These are phyloP conservation scores for Diplosphaera chodatii DNA, from an alignment of 139 green algal genomes.

Conservation along the genomic window DNA sequence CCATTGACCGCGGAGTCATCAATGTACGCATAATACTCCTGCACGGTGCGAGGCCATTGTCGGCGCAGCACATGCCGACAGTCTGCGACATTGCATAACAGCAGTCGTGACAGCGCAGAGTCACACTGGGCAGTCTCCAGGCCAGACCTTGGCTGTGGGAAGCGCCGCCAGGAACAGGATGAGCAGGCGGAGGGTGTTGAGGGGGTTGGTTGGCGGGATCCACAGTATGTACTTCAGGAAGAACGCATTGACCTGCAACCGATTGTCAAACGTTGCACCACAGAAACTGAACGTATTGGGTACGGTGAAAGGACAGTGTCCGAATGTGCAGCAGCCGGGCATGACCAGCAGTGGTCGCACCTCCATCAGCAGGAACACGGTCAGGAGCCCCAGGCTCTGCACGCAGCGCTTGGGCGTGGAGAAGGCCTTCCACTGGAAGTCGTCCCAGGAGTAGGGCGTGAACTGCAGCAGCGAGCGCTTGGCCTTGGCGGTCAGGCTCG, in stretches of 20 bases:
- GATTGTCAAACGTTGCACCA: too few species aligned
- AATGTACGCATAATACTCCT: conserved; percentile 82
- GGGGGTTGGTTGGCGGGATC: conserved; percentile 74
- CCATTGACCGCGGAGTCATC: conserved; percentile 26
- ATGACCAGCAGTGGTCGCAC: background rate
- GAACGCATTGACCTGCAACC: conserved; percentile 83
- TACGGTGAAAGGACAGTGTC: too few species aligned
- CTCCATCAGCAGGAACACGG: conserved; percentile 18
- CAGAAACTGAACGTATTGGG: too few species aligned
- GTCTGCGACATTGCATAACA: background rate
- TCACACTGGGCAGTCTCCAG: background rate
- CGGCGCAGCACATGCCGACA: background rate
- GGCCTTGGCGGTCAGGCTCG: conserved; percentile 46
- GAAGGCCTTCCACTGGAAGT: conserved; percentile 53
- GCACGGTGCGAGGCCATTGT: background rate
- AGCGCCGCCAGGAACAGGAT: conserved; percentile 55
- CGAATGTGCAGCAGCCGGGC: conserved; percentile 22
- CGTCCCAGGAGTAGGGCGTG: conserved; percentile 66
- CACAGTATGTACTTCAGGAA: conserved; percentile 92
- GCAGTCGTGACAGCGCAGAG: too few species aligned
- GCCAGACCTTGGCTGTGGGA: conserved; percentile 40
- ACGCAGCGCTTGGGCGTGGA: conserved; percentile 47
- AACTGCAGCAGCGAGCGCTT: conserved; percentile 63
- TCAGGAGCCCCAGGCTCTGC: conserved; percentile 11
- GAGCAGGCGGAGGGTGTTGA: conserved; percentile 70